Evolutionary conservation across 1,139 yeast genomes (phyloP), one percentile per base, ranked within the genome.

Genomic region (Candida neerlandica): DNA sequence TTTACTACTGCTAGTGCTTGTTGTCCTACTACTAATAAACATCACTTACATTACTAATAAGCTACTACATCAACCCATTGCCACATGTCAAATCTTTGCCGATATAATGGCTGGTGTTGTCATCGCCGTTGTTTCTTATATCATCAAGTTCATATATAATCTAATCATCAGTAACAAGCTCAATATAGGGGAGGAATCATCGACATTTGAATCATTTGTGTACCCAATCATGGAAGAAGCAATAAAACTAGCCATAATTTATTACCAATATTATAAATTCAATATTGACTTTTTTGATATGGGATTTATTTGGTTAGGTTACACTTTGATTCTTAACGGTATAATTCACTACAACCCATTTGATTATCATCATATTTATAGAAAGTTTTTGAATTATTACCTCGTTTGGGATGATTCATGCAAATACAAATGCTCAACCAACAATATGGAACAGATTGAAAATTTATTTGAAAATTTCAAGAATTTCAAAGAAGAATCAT

Each of bases 331-430:
- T 10, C 33, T 34, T 5, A 27, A 47, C 23, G 29, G 48, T 16
- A 41, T 55, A 10, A 50, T 50, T 38, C 47, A 39, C 16, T 51
- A 49, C 40, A 39, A 41, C 45, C 54, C 55, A 6, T 9, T 2
- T 5, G 41, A 49, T 37, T 55, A 55, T 38, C 23, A 46, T 10
- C 18, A 35, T 2, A 18, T 29, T 3, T 55, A 47, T 43, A 15
- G 34, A 4, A 48, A 44, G 33, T 55, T 55, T 41, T 41, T 55
- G 18, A 42, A 37, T 14, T 53, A 48, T 34, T 51, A 51, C 37
- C 43, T 50, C n/a, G 14, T 51, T 27, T 55, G 58, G 58, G 15
- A 35, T 5, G 44, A 51, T 45, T 55, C 54, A 35, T 41, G 33
- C 23, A 10, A 18, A n/a, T 51, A 44, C 33, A 48, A 44, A 44